These are phyloP conservation scores for Ceratocystis papillata DNA, from an alignment of 2,329 filamentous ascomycete genomes.

Conservation along the genomic window DNA sequence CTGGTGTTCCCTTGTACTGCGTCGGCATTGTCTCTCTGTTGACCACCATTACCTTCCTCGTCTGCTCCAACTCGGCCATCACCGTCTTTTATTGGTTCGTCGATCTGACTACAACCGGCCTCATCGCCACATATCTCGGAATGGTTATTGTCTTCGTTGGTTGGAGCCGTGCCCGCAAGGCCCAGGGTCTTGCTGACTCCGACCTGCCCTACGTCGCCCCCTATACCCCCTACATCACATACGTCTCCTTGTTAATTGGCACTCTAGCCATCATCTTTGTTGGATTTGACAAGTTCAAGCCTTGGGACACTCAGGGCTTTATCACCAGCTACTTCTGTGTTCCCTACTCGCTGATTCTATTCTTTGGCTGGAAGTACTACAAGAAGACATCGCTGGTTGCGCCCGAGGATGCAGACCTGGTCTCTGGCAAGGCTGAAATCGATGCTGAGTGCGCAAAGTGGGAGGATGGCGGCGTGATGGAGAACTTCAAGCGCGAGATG, in stretches of 20 bases:
- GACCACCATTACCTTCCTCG: constrained; percentile 44
- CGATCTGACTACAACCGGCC: constrained; percentile 46
- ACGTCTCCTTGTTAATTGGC: constrained; percentile 36
- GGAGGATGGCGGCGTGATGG: constrained; percentile 39
- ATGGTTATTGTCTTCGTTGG: constrained; percentile 39
- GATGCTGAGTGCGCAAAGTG: constrained; percentile 43
- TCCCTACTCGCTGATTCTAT: constrained; percentile 46
- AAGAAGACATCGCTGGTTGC: constrained; percentile 49
- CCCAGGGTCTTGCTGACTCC: constrained; percentile 40
- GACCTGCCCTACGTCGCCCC: constrained; percentile 41
- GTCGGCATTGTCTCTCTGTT: constrained; percentile 45
- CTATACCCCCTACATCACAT: constrained; percentile 26
- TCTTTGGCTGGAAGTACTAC: constrained; percentile 54
- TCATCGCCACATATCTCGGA: constrained; percentile 53
- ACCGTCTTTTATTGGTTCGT: constrained; percentile 45
- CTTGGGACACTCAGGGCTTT: constrained; percentile 35
- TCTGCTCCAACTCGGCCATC: constrained; percentile 39
- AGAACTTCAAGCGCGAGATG: constrained; percentile 34
- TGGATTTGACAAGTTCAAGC: constrained; percentile 46
- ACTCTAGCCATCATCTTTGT: constrained; percentile 44
- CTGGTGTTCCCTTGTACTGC: constrained; percentile 51
- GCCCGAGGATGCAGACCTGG: constrained; percentile 49
- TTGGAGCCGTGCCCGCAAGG: constrained; percentile 43
- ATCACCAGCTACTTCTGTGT: constrained; percentile 45
- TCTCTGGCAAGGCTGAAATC: constrained; percentile 53